These are phyloP conservation scores for Rutstroemia sp. DNA, from an alignment of 2,329 filamentous ascomycete genomes.

Conservation along the genomic window DNA sequence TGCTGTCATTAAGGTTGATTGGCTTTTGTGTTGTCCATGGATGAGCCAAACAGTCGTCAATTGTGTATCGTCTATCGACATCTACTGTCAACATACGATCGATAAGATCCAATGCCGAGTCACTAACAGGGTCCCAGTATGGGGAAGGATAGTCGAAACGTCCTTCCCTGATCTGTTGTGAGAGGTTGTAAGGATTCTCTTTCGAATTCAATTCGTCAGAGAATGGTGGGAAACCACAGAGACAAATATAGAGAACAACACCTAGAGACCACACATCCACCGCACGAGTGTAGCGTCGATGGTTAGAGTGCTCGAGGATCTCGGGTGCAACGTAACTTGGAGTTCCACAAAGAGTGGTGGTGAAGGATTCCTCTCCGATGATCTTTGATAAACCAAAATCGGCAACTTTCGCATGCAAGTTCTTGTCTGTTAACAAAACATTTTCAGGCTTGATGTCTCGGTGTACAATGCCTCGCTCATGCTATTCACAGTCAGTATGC, in stretches of 20 bases:
- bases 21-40: conserved; percentile 70
- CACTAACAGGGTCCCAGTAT: conserved; percentile 87
- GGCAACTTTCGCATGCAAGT: conserved; percentile 81
- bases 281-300: conserved; percentile 85
- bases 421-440: conserved; percentile 79
- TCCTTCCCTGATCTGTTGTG: conserved; percentile 83
- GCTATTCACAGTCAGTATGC: conserved; percentile 46
- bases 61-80: conserved; percentile 71
- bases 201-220: conserved; percentile 80
- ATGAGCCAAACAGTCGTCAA: conserved; percentile 86
- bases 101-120: conserved; percentile 83
- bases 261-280: conserved; percentile 96
- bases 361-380: conserved; percentile 96
- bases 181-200: conserved; percentile 79
- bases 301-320: conserved; percentile 74
- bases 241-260: conserved; percentile 95
- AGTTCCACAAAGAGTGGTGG: conserved; percentile 92
- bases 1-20: conserved; percentile 70
- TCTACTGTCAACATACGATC: conserved; percentile 92
- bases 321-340: conserved; percentile 96
- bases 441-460: conserved; percentile 62
- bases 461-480: conserved; percentile 95
- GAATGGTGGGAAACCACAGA: conserved; percentile 95
- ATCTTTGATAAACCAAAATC: conserved; percentile 98
- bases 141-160: conserved; percentile 92